phyloP scores from a whole-genome alignment of 192 early-diverging fungal species.

The Coemansia sp. region DNA sequence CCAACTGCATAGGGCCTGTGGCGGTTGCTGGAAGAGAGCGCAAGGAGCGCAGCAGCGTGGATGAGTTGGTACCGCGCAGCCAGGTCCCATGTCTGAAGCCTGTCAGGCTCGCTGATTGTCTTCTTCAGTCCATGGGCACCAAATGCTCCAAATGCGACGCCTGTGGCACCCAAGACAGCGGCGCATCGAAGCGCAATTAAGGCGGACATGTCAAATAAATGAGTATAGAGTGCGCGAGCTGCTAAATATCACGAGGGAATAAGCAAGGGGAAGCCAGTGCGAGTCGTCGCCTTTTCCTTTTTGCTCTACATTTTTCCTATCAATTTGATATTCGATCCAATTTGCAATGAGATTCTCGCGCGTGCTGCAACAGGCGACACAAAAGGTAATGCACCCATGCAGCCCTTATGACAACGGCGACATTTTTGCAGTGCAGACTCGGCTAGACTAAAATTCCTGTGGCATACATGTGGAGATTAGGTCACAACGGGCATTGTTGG shows the following conservation, averaged over 20 bases:
- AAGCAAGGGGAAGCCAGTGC: no score
- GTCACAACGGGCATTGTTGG: constrained; percentile 82
- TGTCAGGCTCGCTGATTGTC: constrained; percentile 28
- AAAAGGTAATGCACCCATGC: constrained; percentile 26
- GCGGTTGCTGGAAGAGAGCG: constrained; percentile 22
- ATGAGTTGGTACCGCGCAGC: constrained; percentile 56
- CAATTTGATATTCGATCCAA: background rate
- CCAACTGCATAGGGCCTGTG: constrained; percentile 21
- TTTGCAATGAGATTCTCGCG: constrained; percentile 40
- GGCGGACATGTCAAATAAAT: constrained; percentile 23
- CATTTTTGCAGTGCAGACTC: background rate
- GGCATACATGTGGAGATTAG: constrained; percentile 4
- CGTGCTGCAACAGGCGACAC: constrained; percentile 34
- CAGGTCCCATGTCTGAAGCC: constrained; percentile 35
- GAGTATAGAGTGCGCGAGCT: background rate
- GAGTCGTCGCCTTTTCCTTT: no score
- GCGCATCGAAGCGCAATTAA: constrained; percentile 30
- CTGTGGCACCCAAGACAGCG: constrained; percentile 47
- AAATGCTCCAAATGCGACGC: constrained; percentile 58
- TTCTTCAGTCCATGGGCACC: constrained; percentile 55
- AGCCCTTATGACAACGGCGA: background rate
- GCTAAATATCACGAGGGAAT: background rate
- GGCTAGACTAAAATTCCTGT: background rate
- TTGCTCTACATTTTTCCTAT: no score
- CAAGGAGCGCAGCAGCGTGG: constrained; percentile 53